phyloP scores from a whole-genome alignment of 1,284 basidiomycete species.

The Neotropicomus parvogracilis region DNA sequence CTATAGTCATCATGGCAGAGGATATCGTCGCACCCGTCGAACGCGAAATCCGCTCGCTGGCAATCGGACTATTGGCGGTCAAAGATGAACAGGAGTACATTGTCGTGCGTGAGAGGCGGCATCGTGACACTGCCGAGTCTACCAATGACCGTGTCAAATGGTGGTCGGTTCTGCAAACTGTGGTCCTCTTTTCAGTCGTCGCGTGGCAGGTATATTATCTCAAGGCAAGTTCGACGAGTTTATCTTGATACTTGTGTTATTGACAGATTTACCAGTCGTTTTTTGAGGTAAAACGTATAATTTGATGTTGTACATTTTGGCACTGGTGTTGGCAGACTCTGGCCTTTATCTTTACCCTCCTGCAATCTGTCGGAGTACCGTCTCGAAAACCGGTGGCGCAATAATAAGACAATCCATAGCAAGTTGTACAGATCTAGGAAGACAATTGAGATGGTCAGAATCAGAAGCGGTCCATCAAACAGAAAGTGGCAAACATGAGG shows the following conservation, averaged over 20 bases:
- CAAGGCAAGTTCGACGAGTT: conserved; percentile 56
- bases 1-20: conserved; percentile 25
- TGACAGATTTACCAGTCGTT: conserved; percentile 56
- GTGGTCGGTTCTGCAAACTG: conserved; percentile 93
- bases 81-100: conserved; percentile 99
- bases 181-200: conserved; percentile 86
- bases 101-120: conserved; percentile 88
- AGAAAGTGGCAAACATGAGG: conserved; percentile 13
- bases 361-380: background rate
- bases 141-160: conserved; percentile 97
- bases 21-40: conserved; percentile 92
- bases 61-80: conserved; percentile 81
- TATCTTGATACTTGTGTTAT: background rate
- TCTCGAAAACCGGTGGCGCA: conserved; percentile 9
- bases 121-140: conserved; percentile 92
- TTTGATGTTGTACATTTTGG: conserved; percentile 42
- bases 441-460: conserved; percentile 16
- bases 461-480: conserved; percentile 7
- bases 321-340: too few species aligned
- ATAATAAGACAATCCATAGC: conserved; percentile 21
- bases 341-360: too few species aligned
- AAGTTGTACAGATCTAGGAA: conserved; percentile 27
- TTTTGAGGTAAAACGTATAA: conserved; percentile 93
- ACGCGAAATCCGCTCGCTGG: conserved; percentile 88
- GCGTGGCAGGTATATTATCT: conserved; percentile 98